Evolutionary conservation across 345 rosid species (phyloP).

Genomic region (Rubroshorea leprosula): DNA sequence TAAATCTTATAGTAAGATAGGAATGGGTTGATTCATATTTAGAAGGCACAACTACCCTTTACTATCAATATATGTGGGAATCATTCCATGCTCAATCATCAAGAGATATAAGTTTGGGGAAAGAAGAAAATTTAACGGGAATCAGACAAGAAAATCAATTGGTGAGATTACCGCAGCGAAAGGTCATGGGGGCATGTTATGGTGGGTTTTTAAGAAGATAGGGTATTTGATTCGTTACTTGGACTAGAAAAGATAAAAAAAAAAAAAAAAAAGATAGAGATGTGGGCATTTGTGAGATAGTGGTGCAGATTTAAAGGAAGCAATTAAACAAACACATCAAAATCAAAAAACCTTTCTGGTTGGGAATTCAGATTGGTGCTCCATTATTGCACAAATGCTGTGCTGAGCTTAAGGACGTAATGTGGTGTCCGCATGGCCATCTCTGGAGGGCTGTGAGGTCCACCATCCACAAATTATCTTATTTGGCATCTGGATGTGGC

Average conservation of each 20-base stretch:
- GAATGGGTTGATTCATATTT: too few species aligned
- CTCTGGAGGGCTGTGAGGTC: conserved; percentile 1
- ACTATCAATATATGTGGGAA: neutral
- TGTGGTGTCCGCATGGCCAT: neutral
- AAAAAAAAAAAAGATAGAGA: neutral
- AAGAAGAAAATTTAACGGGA: neutral
- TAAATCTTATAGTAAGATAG: too few species aligned
- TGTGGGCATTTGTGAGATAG: conserved; percentile 7
- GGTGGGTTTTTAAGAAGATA: neutral
- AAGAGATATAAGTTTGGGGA: neutral
- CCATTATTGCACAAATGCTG: neutral
- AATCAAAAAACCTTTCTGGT: conserved; percentile 4
- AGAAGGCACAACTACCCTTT: too few species aligned
- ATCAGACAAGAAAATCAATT: neutral
- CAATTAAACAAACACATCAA: neutral
- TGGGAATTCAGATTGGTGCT: conserved; percentile 5
- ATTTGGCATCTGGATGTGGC: neutral
- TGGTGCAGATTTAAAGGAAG: conserved; percentile 24
- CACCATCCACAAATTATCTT: neutral
- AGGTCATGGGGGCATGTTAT: neutral
- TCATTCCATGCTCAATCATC: neutral
- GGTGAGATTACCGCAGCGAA: neutral
- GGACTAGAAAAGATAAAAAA: neutral
- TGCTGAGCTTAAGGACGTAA: neutral
- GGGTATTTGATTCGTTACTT: neutral